These are phyloP conservation scores for Neurospora sp. DNA, from an alignment of 2,329 filamentous ascomycete genomes.

Conservation along the genomic window DNA sequence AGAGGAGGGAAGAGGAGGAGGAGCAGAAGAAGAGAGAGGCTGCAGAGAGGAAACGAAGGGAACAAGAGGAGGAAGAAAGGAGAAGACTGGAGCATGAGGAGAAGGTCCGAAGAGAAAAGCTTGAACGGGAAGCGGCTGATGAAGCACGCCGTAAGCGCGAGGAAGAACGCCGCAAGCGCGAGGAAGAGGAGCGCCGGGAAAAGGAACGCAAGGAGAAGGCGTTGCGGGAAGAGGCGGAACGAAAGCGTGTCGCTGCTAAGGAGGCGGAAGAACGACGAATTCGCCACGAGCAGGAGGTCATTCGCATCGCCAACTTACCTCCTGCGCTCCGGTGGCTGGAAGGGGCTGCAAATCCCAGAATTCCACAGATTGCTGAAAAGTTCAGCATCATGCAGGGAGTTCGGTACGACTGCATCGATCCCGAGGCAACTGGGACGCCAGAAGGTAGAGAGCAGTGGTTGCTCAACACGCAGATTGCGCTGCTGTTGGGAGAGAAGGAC, in stretches of 20 bases:
- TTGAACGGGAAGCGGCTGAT: constrained; percentile 24
- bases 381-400: constrained; percentile 50
- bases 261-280: constrained; percentile 42
- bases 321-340: constrained; percentile 53
- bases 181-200: constrained; percentile 40
- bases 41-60: constrained; percentile 19
- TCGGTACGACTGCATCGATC: constrained; percentile 52
- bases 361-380: constrained; percentile 37
- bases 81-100: constrained; percentile 26
- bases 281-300: constrained; percentile 44
- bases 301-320: constrained; percentile 46
- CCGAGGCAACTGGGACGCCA: constrained; percentile 38
- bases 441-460: constrained; percentile 57
- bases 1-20: constrained; percentile 20
- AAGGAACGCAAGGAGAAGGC: constrained; percentile 42
- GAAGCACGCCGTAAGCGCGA: constrained; percentile 22
- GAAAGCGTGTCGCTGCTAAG: constrained; percentile 29
- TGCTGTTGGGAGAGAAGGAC: constrained; percentile 56
- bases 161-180: constrained; percentile 38
- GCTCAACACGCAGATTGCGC: constrained; percentile 52
- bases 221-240: constrained; percentile 39
- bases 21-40: constrained; percentile 21
- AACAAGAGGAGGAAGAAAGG: constrained; percentile 21
- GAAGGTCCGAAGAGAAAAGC: constrained; percentile 20
- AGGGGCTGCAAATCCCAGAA: constrained; percentile 39